Evolutionary conservation across 352 stramenopile genomes (phyloP).

Genomic region (Phytophthora hybrid): DNA sequence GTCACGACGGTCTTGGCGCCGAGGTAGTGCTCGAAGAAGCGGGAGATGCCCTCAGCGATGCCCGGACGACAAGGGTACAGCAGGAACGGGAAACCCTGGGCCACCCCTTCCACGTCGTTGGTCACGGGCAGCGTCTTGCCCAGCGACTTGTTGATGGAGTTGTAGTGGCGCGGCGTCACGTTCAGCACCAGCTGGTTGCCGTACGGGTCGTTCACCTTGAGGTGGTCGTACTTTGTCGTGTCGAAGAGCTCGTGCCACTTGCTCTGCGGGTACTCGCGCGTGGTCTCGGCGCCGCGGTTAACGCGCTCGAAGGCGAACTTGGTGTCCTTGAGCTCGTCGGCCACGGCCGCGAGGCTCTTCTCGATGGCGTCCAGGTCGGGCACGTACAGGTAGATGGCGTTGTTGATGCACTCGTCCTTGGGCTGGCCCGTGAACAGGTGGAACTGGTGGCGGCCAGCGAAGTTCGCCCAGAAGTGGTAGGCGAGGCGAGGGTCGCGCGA

Average conservation of each 20-base stretch:
- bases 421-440: slow-evolving; percentile 73
- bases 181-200: slow-evolving; percentile 66
- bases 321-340: slow-evolving; percentile 60
- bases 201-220: slow-evolving; percentile 70
- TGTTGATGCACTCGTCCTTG: slow-evolving; percentile 67
- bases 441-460: slow-evolving; percentile 70
- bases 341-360: slow-evolving; percentile 53
- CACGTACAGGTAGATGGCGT: slow-evolving; percentile 69
- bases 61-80: slow-evolving; percentile 66
- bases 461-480: slow-evolving; percentile 82
- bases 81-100: slow-evolving; percentile 68
- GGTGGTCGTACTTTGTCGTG: slow-evolving; percentile 59
- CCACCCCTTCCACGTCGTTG: slow-evolving; percentile 49
- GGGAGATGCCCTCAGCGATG: slow-evolving; percentile 62
- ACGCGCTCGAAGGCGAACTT: slow-evolving; percentile 61
- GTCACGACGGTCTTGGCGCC: slow-evolving; percentile 60
- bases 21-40: slow-evolving; percentile 79
- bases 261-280: slow-evolving; percentile 55
- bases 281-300: slow-evolving; percentile 61
- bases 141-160: slow-evolving; percentile 64
- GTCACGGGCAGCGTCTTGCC: slow-evolving; percentile 61
- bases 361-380: slow-evolving; percentile 64
- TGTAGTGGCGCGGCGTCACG: slow-evolving; percentile 66
- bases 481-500: slow-evolving; percentile 66
- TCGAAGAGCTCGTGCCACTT: slow-evolving; percentile 68